A percentile compares a stretch with the other conserved stretches of the same genome.
phyloP scores from a whole-genome alignment of 345 rosid genomes.

The Lepidium aucheri region DNA sequence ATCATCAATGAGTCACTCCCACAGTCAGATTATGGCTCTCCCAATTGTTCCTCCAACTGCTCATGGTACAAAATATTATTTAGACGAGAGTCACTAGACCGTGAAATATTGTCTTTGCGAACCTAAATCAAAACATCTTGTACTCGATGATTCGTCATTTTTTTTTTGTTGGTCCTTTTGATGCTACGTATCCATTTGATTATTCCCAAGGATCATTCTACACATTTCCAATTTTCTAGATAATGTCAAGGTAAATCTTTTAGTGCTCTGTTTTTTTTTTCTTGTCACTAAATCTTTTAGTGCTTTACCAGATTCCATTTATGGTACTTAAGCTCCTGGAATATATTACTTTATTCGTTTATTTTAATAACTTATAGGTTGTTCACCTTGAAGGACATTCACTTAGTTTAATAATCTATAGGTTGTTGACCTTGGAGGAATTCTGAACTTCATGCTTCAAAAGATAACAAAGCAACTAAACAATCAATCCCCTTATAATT shows the following conservation, averaged over 20 bases:
- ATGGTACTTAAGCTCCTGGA: background rate
- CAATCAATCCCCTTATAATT: slow-evolving; percentile 64
- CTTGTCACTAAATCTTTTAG: too few species aligned
- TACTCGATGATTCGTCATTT: slow-evolving; percentile 49
- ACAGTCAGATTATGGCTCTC: slow-evolving; percentile 78
- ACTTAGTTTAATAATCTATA: slow-evolving; percentile 17
- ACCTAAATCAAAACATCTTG: slow-evolving; percentile 36
- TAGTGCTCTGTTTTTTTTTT: background rate
- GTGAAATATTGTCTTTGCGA: slow-evolving; percentile 73
- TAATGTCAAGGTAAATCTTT: slow-evolving; percentile 37
- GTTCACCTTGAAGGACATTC: too few species aligned
- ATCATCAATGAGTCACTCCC: slow-evolving; percentile 90
- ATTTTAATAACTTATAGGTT: too few species aligned
- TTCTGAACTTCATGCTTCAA: slow-evolving; percentile 59
- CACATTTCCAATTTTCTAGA: slow-evolving; percentile 70
- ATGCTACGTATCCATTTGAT: slow-evolving; percentile 72
- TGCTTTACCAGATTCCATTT: background rate
- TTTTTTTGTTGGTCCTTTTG: slow-evolving; percentile 65
- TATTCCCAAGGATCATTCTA: slow-evolving; percentile 51
- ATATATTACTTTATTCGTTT: too few species aligned
- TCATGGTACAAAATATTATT: slow-evolving; percentile 52
- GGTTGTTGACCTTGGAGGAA: slow-evolving; percentile 71
- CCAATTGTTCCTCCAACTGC: slow-evolving; percentile 68
- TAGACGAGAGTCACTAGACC: slow-evolving; percentile 32
- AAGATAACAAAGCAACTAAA: slow-evolving; percentile 55